Evolutionary conservation across 768 basidiomycete genomes (phyloP), one percentile per base, ranked within the genome.

Genomic region (Termitomyces sp.): DNA sequence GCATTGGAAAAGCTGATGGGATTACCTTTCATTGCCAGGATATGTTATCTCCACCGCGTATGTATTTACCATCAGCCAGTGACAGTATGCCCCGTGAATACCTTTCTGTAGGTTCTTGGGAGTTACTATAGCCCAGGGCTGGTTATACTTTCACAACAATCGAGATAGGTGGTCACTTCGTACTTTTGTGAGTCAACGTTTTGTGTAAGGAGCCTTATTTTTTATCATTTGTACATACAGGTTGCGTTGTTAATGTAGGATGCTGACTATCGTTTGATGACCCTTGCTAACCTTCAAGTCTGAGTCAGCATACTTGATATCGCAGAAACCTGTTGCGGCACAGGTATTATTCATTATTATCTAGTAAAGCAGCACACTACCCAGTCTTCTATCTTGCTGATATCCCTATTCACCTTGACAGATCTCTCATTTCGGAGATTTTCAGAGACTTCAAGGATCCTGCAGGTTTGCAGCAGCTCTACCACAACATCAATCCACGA

Each of bases 101-200:
- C 15, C 1, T 21, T 5, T 37, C 9, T 11, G 11, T 26, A 62
- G 61, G 7, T 40, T 62, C 5, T 38, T 57, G 9, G 61, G 61
- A 7, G 35, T 62, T n/a, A 60, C 56, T 3, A 31, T 62, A 11
- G 42, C 35, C 8, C 56, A 60, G 14, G 58, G 56, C 2, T 62
- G 61, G 56, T 46, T 50, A 6, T 62, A 62, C 17, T 55, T 60
- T 5, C 53, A 62, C 47, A 50, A 50, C 35, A 62, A 58, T 50
- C 5, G 19, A 0, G 61, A 62, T 33, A 57, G 28, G 8, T 57
- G 58, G 61, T 37, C 51, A 7, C 17, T 55, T 15, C 55, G 61
- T 10, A 14, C 30, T 37, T 60, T 60, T 50, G 61, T 62, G 11
- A 26, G 56, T 56, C 8, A 12, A 5, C 12, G 23, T 14, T 45